Percentiles rank a stretch among this genome's conserved stretches.
These are phyloP conservation scores for Nicotiana undulata DNA, from an alignment of 257 asterid genomes.

Conservation along the genomic window DNA sequence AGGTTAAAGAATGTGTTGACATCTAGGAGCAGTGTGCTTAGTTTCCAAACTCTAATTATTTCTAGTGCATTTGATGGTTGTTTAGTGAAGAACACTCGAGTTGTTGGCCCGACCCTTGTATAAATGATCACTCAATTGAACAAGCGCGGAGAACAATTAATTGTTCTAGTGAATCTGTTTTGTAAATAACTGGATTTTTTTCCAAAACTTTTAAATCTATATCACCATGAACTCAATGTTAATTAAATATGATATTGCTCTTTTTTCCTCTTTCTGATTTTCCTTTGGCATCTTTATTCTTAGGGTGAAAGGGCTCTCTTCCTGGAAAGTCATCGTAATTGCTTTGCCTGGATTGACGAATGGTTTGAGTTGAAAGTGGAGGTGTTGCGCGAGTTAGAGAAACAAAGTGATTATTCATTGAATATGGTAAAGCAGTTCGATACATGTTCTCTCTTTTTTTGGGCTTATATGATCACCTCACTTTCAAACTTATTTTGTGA, in stretches of 20 bases:
- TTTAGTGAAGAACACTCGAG: neutral
- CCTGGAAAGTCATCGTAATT: conserved; percentile 72
- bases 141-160: neutral
- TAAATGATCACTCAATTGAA: neutral
- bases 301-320: conserved; percentile 93
- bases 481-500: neutral
- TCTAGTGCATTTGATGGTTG: neutral
- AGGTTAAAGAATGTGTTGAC: neutral
- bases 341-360: conserved; percentile 83
- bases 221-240: neutral
- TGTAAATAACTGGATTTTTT: neutral
- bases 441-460: neutral
- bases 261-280: neutral
- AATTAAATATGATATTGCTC: neutral
- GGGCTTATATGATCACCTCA: neutral
- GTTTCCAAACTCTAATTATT: neutral
- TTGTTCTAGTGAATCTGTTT: neutral
- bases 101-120: neutral
- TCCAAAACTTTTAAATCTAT: neutral
- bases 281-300: neutral
- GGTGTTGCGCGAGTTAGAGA: conserved; percentile 76
- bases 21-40: neutral
- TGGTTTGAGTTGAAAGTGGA: conserved; percentile 72
- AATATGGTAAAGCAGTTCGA: conserved; percentile 41
- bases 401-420: conserved; percentile 60